A percentile compares a stretch with the other conserved stretches of the same genome.
Evolutionary conservation across 2,329 filamentous ascomycete genomes (phyloP).

Genomic region (Sporothrix mexicana): DNA sequence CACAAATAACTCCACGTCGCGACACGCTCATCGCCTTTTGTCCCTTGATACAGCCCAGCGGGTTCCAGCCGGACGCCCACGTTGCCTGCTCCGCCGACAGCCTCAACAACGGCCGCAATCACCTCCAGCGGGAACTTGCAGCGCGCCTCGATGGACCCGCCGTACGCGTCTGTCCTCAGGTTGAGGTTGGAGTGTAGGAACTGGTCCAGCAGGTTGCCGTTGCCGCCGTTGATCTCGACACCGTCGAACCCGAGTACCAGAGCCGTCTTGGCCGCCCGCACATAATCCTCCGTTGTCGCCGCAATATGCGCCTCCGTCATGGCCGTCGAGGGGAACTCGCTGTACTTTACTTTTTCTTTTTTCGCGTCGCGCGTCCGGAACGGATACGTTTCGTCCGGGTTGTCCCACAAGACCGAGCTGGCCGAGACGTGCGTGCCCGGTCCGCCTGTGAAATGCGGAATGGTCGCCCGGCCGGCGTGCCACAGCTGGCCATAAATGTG

Average conservation of each 20-base stretch:
- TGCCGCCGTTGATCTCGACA: slow-evolving; percentile 50
- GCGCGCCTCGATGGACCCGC: slow-evolving; percentile 60
- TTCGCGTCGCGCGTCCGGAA: slow-evolving; percentile 40
- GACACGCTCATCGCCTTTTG: slow-evolving; percentile 15
- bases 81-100: not conserved
- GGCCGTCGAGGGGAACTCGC: slow-evolving; percentile 51
- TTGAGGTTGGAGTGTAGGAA: slow-evolving; percentile 63
- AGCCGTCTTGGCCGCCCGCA: slow-evolving; percentile 51
- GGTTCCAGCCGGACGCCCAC: slow-evolving; percentile 22
- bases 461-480: slow-evolving; percentile 44
- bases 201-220: slow-evolving; percentile 55
- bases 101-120: slow-evolving; percentile 51
- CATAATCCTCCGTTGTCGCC: slow-evolving; percentile 44
- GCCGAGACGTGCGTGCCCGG: slow-evolving; percentile 20
- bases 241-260: slow-evolving; percentile 57
- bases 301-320: slow-evolving; percentile 52
- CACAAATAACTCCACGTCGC: slow-evolving; percentile 22
- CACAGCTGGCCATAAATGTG: slow-evolving; percentile 55
- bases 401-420: slow-evolving; percentile 26
- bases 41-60: slow-evolving; percentile 6
- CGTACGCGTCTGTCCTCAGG: slow-evolving; percentile 59
- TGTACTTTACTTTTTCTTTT: slow-evolving; percentile 43
- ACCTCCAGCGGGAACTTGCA: slow-evolving; percentile 58
- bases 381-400: slow-evolving; percentile 44
- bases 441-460: slow-evolving; percentile 22